Base-by-base conservation (phyloP, 2,329 filamentous ascomycete genomes). In the Aspergillus phoenicis region DNA sequence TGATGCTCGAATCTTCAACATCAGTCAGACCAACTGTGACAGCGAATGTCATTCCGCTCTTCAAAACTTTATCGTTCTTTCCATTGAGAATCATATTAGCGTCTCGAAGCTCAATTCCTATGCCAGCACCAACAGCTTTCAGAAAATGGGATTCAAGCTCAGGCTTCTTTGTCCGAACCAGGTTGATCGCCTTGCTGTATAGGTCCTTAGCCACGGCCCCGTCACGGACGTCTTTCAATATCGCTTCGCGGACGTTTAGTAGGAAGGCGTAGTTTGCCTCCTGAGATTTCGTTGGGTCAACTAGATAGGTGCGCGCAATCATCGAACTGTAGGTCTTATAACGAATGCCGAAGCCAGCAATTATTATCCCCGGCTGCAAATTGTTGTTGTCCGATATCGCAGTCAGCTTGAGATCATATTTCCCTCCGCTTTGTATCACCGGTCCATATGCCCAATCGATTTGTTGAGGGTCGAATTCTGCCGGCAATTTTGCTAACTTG, bases 251-350 rank as follows among this genome's bases (percentile, higher is more conserved):
- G 11, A 98, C 87, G 55, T 87, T 86, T 57, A 91, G 82, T 4
- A 99, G 84, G 15, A 97, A 86, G 71, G 94, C 96, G 83, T 99
- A 99, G 73, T 93, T 95, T 74, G 85, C 89, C 78, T 98, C 95
- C 74, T 99, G 95, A 0, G 91, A 87, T 78, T 97, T 98, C 80
- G 95, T 97, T 15, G 96, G 96, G 70, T 98, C 96, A 51, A 99
- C 94, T 63, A 99, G 84, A 76, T 97, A 99, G 7, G 96, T 98
- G 66, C 95, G 89, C 11, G 91, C 93, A 68, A 99, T 92, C 62
- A 93, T 87, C 2, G 93, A 96, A 74, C 91, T 93, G 78, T 99
- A 99, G 1, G 93, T 96, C 79, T 95, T 95, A 80, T 99, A 99
- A 66, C 95, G 87, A 64, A 99, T 84, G 57, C 95, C 95, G 78